These are phyloP conservation scores for Funneliformis mosseae DNA, from an alignment of 192 early-diverging fungal genomes.

Conservation along the genomic window DNA sequence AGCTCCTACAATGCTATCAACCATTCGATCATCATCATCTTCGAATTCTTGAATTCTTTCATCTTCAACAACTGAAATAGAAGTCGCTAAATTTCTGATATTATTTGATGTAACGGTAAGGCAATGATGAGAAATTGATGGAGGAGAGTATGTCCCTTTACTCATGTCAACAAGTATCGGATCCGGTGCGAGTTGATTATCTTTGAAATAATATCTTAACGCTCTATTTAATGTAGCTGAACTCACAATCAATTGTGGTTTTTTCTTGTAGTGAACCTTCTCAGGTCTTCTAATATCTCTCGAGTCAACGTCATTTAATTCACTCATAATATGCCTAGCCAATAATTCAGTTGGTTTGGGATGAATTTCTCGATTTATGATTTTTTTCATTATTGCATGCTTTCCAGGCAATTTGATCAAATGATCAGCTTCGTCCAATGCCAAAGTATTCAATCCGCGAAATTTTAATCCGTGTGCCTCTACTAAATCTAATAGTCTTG, in stretches of 20 bases:
- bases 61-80: background rate
- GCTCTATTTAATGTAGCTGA: conserved; percentile 76
- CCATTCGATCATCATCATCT: conserved; percentile 54
- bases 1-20: conserved; percentile 49
- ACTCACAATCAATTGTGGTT: conserved; percentile 59
- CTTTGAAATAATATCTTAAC: conserved; percentile 59
- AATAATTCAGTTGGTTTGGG: conserved; percentile 53
- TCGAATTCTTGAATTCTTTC: conserved; percentile 31
- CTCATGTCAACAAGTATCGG: conserved; percentile 64
- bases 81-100: conserved; percentile 49
- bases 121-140: conserved; percentile 55
- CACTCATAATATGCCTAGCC: conserved; percentile 36
- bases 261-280: background rate
- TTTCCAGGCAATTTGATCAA: conserved; percentile 54
- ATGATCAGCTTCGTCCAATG: conserved; percentile 60
- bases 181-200: conserved; percentile 51
- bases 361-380: conserved; percentile 40
- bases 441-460: conserved; percentile 40
- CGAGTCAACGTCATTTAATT: background rate
- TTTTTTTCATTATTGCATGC: conserved; percentile 47
- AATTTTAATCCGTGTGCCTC: conserved; percentile 39
- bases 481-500: conserved; percentile 39
- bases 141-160: conserved; percentile 40
- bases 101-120: conserved; percentile 47
- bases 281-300: background rate